phyloP scores from a whole-genome alignment of 345 rosid genomes.

The Salix dunnii region DNA sequence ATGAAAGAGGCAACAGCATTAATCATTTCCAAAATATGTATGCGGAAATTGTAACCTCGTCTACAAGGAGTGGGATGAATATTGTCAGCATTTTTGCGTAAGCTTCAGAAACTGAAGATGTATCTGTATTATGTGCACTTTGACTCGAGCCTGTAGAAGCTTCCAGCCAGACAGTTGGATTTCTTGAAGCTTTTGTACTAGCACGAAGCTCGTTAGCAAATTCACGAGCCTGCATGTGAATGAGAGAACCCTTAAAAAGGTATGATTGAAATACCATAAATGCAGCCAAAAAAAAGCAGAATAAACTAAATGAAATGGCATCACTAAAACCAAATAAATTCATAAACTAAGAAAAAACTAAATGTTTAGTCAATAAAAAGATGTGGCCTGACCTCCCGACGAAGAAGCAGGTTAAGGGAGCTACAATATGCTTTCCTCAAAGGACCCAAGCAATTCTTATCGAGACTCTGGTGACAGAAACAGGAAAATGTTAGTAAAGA shows the following conservation, averaged over 20 bases:
- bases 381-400: slow-evolving; percentile 75
- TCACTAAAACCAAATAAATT: background rate
- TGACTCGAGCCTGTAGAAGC: slow-evolving; percentile 81
- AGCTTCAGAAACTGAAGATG: slow-evolving; percentile 92
- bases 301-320: background rate
- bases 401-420: slow-evolving; percentile 95
- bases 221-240: slow-evolving; percentile 83
- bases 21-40: slow-evolving; percentile 10
- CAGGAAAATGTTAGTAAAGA: slow-evolving; percentile 17
- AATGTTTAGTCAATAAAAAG: background rate
- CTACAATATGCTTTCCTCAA: slow-evolving; percentile 96
- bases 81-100: slow-evolving; percentile 96
- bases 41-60: slow-evolving; percentile 58
- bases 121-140: slow-evolving; percentile 59
- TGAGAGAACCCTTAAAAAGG: slow-evolving; percentile 8
- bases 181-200: slow-evolving; percentile 91
- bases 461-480: slow-evolving; percentile 66
- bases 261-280: background rate
- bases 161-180: slow-evolving; percentile 96
- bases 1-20: slow-evolving; percentile 10
- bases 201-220: slow-evolving; percentile 99
- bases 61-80: slow-evolving; percentile 96
- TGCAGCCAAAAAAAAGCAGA: background rate
- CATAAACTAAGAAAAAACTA: slow-evolving; percentile 1
- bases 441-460: slow-evolving; percentile 78